These are phyloP conservation scores for Coniochaeta pulveracea DNA, from an alignment of 2,329 filamentous ascomycete species.

Conservation along the genomic window DNA sequence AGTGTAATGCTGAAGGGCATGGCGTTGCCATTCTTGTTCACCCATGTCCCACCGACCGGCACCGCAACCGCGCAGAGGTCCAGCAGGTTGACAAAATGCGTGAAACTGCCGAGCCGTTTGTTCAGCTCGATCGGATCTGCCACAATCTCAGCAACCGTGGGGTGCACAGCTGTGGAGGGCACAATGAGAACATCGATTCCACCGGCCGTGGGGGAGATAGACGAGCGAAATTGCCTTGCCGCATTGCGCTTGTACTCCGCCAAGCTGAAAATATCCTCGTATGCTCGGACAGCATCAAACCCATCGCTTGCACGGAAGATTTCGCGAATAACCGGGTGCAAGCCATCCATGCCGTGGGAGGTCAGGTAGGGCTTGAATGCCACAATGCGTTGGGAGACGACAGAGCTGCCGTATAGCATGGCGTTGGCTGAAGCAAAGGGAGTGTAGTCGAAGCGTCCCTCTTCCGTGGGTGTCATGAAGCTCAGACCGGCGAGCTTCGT, in stretches of 20 bases:
- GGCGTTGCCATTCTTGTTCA: neutral
- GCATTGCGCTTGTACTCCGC: neutral
- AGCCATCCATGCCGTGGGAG: neutral
- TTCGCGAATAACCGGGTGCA: conserved; percentile 3
- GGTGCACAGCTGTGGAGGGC: conserved; percentile 3
- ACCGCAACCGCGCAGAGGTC: conserved; percentile 5
- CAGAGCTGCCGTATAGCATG: conserved; percentile 6
- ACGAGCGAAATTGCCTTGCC: conserved; percentile 2
- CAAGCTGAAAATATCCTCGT: conserved; percentile 19
- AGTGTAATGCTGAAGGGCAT: conserved; percentile 5
- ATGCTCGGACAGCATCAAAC: conserved; percentile 9
- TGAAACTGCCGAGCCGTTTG: conserved; percentile 3
- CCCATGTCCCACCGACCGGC: conserved; percentile 2
- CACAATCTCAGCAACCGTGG: conserved; percentile 5
- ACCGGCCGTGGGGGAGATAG: no score
- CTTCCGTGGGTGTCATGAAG: neutral
- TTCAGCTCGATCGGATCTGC: conserved; percentile 1
- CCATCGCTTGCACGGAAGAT: conserved; percentile 2
- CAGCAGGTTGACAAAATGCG: conserved; percentile 5
- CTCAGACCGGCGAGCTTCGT: neutral
- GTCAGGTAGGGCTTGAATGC: conserved; percentile 4
- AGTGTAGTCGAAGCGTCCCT: neutral
- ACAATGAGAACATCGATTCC: conserved; percentile 5
- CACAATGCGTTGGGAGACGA: conserved; percentile 5
- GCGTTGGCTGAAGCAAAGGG: conserved; percentile 3